Evolutionary conservation across 2,329 filamentous ascomycete genomes (phyloP), one percentile per base, ranked within the genome.

Genomic region (Diplocarpon rosae): DNA sequence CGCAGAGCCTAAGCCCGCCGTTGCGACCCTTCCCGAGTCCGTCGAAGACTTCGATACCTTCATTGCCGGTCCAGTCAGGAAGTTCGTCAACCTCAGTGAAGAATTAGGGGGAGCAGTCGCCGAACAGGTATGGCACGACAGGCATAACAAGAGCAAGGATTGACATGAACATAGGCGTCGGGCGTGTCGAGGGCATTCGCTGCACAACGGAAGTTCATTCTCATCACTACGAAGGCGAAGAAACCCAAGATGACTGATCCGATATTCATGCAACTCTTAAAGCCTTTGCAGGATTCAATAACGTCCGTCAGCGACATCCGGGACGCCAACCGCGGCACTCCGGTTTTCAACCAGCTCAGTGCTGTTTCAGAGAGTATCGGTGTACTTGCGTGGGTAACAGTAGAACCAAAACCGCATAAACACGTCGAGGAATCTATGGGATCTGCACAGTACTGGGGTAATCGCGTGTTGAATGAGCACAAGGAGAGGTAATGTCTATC

Each of bases 401-500:
- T 92, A 39, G 85, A 93, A 42, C 74, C 69, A 52, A 88, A 87
- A 61, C 92, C 92, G 2, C 80, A 76, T 52, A 89, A 92, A 59
- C 85, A 89, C 58, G 83, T 96, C 37, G 81, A 81, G 37, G 89
- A 95, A 55, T 82, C 82, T 47, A 72, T 94, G 15, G 80, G 82
- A 27, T 83, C 87, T 40, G 86, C 89, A 33, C 83, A 96, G 63
- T 94, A 94, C 69, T 95, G 86, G 58, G 92, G 92, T 29, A 96
- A 98, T 69, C 80, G 89, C 56, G 85, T 98, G 31, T 69, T 96
- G 55, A 94, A 88, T 67, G 84, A 93, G 57, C 81, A 84, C 65
- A 95, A 93, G 67, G 89, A 85, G 52, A 83, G 78, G 80, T 83
- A 62, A 55, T 39, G 30, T 24, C 20, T 24, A 29, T 8, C 17